Evolutionary conservation across 2,329 filamentous ascomycete species (phyloP), one percentile per base, ranked within the genome.

Genomic region (Botrytis fragariae): DNA sequence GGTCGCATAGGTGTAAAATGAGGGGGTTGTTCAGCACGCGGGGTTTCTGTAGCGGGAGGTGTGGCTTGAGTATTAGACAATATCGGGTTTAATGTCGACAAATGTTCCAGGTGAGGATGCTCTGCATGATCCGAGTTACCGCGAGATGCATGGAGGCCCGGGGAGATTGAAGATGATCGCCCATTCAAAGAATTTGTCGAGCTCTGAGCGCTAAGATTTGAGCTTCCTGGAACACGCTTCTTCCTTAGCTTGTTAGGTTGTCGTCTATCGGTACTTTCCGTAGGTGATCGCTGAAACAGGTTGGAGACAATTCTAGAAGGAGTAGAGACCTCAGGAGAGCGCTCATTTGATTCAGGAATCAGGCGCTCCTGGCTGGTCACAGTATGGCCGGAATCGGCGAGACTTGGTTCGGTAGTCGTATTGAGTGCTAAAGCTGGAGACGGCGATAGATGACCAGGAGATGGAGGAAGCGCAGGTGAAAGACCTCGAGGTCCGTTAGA

Each of bases 201-300:
- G 80, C 95, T 98, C 76, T 97, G 94, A 0, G 95, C 95, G 80
- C 95, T 98, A 32, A 91, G 91, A 77, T 94, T 95, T 35, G 92
- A 84, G 79, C 93, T 93, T 60, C 90, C 91, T 0, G 93, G 91
- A 72, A 92, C 85, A n/a, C 84, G 80, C 75, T 91, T 97, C 85
- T 98, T 98, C 82, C 92, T 92, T 69, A 99, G 85, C 82, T 98
- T 97, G 79, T 97, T 98, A 0, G 94, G 93, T 80, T 91, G 92
- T 63, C 93, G 89, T 78, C 88, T 90, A 75, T 91, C 91, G 54
- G 32, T 22, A 22, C 85, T 87, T 60, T 89, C 88, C 0, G 87
- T 86, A 1, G 91, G 89, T 3, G 92, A 91, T 76, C 91, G 88
- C 78, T 92, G 88, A 79, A 97, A 92, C 54, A 97, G 84, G 78